Percentiles rank a stretch among this genome's conserved stretches.
These are phyloP conservation scores for Morella rubra DNA, from an alignment of 306 rosid species.

Conservation along the genomic window DNA sequence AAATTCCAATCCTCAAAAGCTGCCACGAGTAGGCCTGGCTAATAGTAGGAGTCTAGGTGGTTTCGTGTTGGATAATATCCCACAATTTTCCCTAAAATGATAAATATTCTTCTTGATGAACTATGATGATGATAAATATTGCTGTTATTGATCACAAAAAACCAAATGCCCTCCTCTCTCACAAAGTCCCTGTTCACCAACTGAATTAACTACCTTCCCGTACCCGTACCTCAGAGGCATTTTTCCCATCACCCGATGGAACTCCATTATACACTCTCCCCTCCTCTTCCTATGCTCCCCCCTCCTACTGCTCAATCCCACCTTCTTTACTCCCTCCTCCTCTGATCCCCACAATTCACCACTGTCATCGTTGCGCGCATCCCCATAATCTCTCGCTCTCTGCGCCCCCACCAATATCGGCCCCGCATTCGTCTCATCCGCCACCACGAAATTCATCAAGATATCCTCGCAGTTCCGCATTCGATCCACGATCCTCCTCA, in stretches of 20 bases:
- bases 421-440: slow-evolving; percentile 54
- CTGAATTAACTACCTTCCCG: slow-evolving; percentile 65
- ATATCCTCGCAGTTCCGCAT: slow-evolving; percentile 80
- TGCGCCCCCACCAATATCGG: slow-evolving; percentile 65
- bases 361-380: slow-evolving; percentile 54
- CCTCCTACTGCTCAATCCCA: slow-evolving; percentile 74
- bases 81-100: neutral
- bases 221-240: slow-evolving; percentile 73
- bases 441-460: slow-evolving; percentile 76
- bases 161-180: slow-evolving; percentile 57
- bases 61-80: neutral
- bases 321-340: slow-evolving; percentile 36
- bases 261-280: slow-evolving; percentile 69
- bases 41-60: too few species aligned
- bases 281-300: slow-evolving; percentile 75
- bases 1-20: too few species aligned
- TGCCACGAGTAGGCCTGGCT: too few species aligned
- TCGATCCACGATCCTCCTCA: slow-evolving; percentile 58
- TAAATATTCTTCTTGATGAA: neutral
- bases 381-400: slow-evolving; percentile 76
- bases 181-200: slow-evolving; percentile 78
- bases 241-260: slow-evolving; percentile 59
- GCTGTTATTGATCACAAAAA: slow-evolving; percentile 50
- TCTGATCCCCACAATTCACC: slow-evolving; percentile 28
- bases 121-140: neutral